Evolutionary conservation across 225 moss, liverwort and hornwort genomes (phyloP), one percentile per base, ranked within the genome.

Genomic region (Physcomitrellopsis africana): DNA sequence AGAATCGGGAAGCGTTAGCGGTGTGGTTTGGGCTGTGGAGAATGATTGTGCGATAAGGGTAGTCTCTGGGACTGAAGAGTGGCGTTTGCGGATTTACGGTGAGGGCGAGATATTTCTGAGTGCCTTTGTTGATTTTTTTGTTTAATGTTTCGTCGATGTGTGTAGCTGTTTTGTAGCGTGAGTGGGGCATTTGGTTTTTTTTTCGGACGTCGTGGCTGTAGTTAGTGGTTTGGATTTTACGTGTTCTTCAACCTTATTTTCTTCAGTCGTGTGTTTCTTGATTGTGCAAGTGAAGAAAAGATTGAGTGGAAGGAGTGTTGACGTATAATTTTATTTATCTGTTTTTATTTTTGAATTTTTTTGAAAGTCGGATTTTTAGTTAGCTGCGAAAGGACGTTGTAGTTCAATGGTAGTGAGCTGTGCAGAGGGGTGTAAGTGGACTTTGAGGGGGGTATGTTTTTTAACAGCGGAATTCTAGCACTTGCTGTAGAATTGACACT

Each of bases 401-500:
- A 46, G 13, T 0, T 23, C 19, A 37, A 37, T 37, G 7, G 32
- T 37, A 7, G 32, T 37, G 32, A 37, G 32, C 32, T 41, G 7
- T 65, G 60, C 10, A 23, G 60, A 44, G 46, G 16, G 10, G 17
- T 8, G 10, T 7, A 26, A 62, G 52, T 20, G 55, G 54, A 46
- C 57, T 11, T 49, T 70, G 56, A 12, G 60, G 17, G 43, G 65
- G 37, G 60, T 52, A 65, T 23, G 27, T 58, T 45, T 37, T 37
- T 37, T 37, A 37, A 59, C 8, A 60, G 49, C 70, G 60, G 53
- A 7, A 41, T 65, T 20, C 24, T 67, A 65, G 74, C 65, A 59
- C 49, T 62, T 27, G 63, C 20, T 43, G 29, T 16, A 41, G 37
- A 76, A 32, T 51, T 58, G 18, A 58, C 63, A 65, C 18, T 37